These are phyloP conservation scores for Acorus gramineus DNA, from an alignment of 106 monocot species.

Conservation along the genomic window DNA sequence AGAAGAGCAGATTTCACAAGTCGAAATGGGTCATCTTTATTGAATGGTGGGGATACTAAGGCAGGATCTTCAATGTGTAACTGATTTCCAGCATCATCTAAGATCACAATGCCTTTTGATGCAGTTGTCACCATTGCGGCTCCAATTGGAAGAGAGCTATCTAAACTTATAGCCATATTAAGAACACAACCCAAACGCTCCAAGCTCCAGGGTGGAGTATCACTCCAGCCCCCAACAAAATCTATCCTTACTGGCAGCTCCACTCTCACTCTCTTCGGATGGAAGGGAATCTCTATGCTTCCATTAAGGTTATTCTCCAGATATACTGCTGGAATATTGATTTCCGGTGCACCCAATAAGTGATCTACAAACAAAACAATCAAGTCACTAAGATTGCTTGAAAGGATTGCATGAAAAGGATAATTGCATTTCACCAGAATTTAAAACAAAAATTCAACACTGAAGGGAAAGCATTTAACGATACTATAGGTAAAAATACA, in stretches of 20 bases:
- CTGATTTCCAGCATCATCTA: slow-evolving; percentile 54
- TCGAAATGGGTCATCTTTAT: slow-evolving; percentile 64
- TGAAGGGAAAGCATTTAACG: too few relatives aligned
- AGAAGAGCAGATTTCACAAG: slow-evolving; percentile 87
- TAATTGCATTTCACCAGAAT: neutral
- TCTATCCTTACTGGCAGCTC: slow-evolving; percentile 87
- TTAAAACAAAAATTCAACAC: neutral
- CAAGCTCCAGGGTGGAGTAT: slow-evolving; percentile 97
- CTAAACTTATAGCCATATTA: slow-evolving; percentile 84
- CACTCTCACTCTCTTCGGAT: slow-evolving; percentile 33
- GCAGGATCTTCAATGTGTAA: slow-evolving; percentile 52
- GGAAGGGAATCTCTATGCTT: slow-evolving; percentile 1
- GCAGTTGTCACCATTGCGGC: slow-evolving; percentile 50
- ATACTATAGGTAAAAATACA: too few relatives aligned
- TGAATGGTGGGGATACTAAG: slow-evolving; percentile 54
- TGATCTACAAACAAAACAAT: slow-evolving; percentile 21
- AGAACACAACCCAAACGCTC: slow-evolving; percentile 90
- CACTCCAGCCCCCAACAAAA: slow-evolving; percentile 98
- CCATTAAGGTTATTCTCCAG: neutral
- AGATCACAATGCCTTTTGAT: slow-evolving; percentile 42
- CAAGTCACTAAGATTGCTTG: neutral
- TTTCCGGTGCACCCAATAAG: slow-evolving; percentile 1
- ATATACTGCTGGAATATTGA: slow-evolving; percentile 7
- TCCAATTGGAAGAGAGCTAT: slow-evolving; percentile 58
- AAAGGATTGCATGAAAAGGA: neutral